These are phyloP conservation scores for Exophiala aquamarina DNA, from an alignment of 2,329 filamentous ascomycete genomes.

Conservation along the genomic window DNA sequence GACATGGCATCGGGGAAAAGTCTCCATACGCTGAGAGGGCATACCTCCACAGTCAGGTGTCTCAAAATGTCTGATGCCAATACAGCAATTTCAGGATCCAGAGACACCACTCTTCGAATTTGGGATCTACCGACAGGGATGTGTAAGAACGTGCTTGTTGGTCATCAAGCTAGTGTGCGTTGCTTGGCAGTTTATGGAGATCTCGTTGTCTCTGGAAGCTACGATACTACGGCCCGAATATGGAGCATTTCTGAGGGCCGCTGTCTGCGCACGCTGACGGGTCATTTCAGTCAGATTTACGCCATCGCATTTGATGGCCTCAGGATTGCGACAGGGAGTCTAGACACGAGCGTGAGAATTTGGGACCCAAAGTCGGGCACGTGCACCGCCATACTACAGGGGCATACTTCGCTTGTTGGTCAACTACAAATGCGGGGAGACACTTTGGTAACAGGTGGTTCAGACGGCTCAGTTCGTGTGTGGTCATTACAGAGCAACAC, in stretches of 20 bases:
- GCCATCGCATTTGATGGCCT: slow-evolving; percentile 96
- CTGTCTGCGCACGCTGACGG: slow-evolving; percentile 83
- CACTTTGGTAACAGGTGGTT: slow-evolving; percentile 92
- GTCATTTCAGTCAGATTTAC: slow-evolving; percentile 98
- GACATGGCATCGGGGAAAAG: slow-evolving; percentile 84
- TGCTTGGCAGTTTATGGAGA: slow-evolving; percentile 96
- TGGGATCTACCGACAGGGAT: slow-evolving; percentile 90
- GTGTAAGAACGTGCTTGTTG: slow-evolving; percentile 87
- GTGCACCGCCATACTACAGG: slow-evolving; percentile 88
- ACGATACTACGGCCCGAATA: slow-evolving; percentile 93
- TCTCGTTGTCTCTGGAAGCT: slow-evolving; percentile 95
- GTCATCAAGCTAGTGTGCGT: slow-evolving; percentile 91
- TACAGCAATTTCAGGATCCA: slow-evolving; percentile 92
- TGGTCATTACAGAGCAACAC: slow-evolving; percentile 92
- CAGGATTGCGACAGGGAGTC: slow-evolving; percentile 88
- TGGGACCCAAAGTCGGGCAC: slow-evolving; percentile 90
- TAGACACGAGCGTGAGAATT: slow-evolving; percentile 94
- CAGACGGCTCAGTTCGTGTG: slow-evolving; percentile 91
- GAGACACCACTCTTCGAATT: slow-evolving; percentile 89
- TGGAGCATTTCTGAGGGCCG: slow-evolving; percentile 97
- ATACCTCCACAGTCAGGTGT: slow-evolving; percentile 94
- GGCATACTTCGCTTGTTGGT: slow-evolving; percentile 93
- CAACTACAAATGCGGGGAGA: slow-evolving; percentile 95
- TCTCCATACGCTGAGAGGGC: slow-evolving; percentile 81
- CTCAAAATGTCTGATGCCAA: slow-evolving; percentile 95